Conservation (phyloP, 164 flowering plant species). For the Taxillus chinensis region DNA sequence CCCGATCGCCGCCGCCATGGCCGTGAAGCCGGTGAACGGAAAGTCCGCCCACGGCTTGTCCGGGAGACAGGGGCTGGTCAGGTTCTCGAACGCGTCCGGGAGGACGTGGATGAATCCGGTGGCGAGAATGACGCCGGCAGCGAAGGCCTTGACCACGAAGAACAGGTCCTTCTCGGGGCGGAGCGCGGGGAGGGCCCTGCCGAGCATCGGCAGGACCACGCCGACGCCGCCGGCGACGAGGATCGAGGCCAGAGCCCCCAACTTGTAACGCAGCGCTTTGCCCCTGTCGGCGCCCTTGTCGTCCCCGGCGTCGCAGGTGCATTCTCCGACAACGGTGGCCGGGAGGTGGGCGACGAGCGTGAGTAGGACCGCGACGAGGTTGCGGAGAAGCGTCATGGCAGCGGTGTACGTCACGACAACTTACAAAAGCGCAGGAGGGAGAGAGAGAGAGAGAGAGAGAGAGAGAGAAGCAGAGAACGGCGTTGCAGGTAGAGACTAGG, state of each 20-base stretch:
- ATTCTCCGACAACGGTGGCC: neutral
- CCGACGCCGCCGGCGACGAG: neutral
- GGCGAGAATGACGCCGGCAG: conserved; percentile 1
- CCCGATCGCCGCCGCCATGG: neutral
- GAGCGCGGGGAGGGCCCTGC: neutral
- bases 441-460: too few relatives aligned
- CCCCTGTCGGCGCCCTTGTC: neutral
- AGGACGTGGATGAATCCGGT: neutral
- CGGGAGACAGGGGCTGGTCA: neutral
- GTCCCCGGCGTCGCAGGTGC: neutral
- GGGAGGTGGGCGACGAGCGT: too few relatives aligned
- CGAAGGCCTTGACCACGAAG: conserved; percentile 2
- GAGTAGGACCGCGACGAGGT: too few relatives aligned
- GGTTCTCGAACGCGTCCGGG: neutral
- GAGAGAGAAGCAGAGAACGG: too few relatives aligned
- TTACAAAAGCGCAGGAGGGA: too few relatives aligned
- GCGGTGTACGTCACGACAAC: too few relatives aligned
- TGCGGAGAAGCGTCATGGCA: too few relatives aligned
- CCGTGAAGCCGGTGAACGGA: neutral
- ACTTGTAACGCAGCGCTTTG: neutral
- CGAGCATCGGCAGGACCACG: neutral
- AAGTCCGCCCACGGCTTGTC: neutral
- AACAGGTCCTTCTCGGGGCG: neutral
- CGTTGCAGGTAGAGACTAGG: too few relatives aligned
- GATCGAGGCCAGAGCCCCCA: neutral